A percentile compares a stretch with the other conserved stretches of the same genome.
Evolutionary conservation across 352 stramenopile genomes (phyloP).

Genomic region (Pythium grandisporangium): DNA sequence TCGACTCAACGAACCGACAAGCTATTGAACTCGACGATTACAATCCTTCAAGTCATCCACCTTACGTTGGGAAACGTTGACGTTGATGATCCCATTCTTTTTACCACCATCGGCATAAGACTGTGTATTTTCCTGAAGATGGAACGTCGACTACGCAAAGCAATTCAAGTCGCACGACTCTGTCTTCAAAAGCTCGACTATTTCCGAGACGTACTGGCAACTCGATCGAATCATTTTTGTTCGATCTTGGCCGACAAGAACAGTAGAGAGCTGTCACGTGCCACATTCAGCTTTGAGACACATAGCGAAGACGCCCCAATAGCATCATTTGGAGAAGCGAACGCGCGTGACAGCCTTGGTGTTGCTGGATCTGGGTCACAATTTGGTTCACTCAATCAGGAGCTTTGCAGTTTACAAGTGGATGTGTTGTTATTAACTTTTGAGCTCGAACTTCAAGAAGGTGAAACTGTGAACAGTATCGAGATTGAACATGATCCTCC

Average conservation of each 20-base stretch:
- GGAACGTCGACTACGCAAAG: constrained; percentile 16
- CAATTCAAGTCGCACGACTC: constrained; percentile 22
- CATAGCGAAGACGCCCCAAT: constrained; percentile 2
- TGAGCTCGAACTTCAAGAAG: constrained; percentile 41
- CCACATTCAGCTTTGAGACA: constrained; percentile 24
- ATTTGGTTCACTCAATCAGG: constrained; percentile 33
- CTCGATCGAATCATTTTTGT: constrained; percentile 23
- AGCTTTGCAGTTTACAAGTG: constrained; percentile 46
- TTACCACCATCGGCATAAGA: constrained; percentile 29
- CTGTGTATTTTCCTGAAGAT: constrained; percentile 25
- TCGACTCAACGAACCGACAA: no score
- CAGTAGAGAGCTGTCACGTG: background rate
- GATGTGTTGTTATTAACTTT: constrained; percentile 45
- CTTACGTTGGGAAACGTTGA: constrained; percentile 21
- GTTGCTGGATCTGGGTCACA: constrained; percentile 47
- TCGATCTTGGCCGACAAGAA: background rate
- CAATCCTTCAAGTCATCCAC: constrained; percentile 30
- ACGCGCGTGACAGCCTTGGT: constrained; percentile 19
- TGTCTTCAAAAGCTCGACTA: constrained; percentile 24
- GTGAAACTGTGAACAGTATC: constrained; percentile 15
- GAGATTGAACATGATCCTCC: background rate
- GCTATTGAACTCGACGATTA: no score
- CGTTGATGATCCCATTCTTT: constrained; percentile 44
- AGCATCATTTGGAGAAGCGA: constrained; percentile 3
- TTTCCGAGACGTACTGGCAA: constrained; percentile 26